Evolutionary conservation across 2,329 filamentous ascomycete genomes (phyloP).

Genomic region (Sporothrix variecibatus): DNA sequence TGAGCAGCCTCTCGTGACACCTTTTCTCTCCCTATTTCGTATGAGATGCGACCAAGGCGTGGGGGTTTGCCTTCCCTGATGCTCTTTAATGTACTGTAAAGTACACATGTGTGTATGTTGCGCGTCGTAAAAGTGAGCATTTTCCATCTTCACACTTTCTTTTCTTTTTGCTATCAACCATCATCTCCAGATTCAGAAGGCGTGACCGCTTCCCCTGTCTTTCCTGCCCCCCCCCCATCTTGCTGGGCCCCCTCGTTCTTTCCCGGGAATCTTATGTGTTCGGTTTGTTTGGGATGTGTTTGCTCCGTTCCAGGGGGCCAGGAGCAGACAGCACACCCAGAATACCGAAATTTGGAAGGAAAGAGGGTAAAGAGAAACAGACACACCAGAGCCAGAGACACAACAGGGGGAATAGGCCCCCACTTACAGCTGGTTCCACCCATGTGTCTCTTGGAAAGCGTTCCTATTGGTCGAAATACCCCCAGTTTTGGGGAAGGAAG

Average conservation of each 20-base stretch:
- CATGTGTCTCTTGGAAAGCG: conserved; percentile 26
- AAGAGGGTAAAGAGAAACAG: not conserved
- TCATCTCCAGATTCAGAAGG: conserved; percentile 10
- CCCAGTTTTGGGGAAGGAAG: not conserved
- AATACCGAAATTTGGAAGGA: not conserved
- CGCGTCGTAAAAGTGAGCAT: not conserved
- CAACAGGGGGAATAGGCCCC: not conserved
- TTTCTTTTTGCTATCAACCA: not conserved
- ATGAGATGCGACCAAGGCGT: not conserved
- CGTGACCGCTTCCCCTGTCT: not conserved
- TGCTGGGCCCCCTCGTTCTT: not conserved
- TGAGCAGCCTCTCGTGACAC: not conserved
- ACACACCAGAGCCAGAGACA: not conserved
- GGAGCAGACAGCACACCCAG: not conserved
- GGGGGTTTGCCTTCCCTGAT: not conserved
- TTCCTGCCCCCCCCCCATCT: not conserved
- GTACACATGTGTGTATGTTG: too few species aligned
- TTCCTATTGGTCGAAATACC: conserved; percentile 23
- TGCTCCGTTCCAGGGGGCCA: conserved; percentile 7
- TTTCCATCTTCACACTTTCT: not conserved
- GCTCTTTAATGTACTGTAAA: not conserved
- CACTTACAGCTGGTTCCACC: not conserved
- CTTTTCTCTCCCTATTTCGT: not conserved
- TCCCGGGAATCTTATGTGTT: not conserved
- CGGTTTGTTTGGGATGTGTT: conserved; percentile 14